These are phyloP conservation scores for Mortierella sp. DNA, from an alignment of 371 early-diverging fungal species.

Conservation along the genomic window DNA sequence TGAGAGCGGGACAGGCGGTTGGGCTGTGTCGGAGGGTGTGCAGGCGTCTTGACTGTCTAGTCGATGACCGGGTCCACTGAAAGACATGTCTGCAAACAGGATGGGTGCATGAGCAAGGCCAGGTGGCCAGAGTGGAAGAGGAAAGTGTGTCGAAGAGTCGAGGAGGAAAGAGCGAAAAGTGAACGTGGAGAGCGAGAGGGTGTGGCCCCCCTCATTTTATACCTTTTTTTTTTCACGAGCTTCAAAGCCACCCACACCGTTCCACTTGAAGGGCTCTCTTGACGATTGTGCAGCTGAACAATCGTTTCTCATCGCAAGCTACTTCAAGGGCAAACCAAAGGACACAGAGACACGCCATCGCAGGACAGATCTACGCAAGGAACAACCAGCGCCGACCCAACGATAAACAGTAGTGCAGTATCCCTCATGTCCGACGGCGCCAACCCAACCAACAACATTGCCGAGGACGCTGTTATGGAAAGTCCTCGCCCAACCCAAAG, in stretches of 20 bases:
- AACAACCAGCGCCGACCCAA: slow-evolving; percentile 1
- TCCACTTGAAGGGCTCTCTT: not conserved
- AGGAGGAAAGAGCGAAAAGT: not conserved
- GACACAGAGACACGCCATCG: too few relatives aligned
- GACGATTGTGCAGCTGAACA: not conserved
- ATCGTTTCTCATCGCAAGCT: too few relatives aligned
- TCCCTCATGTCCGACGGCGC: slow-evolving; percentile 38
- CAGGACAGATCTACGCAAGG: slow-evolving; percentile 1
- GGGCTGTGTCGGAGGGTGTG: not conserved
- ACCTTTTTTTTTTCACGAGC: slow-evolving; percentile 3
- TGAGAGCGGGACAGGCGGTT: not conserved
- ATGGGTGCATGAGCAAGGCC: not conserved
- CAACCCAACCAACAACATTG: slow-evolving; percentile 32
- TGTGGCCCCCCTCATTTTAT: too few relatives aligned
- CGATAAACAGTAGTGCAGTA: not conserved
- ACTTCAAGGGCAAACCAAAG: too few relatives aligned
- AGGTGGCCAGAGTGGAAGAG: not conserved
- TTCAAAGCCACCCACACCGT: slow-evolving; percentile 14
- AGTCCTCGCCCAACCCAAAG: slow-evolving; percentile 40
- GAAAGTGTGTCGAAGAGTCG: not conserved
- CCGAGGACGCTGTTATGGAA: slow-evolving; percentile 49
- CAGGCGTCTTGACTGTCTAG: slow-evolving; percentile 18
- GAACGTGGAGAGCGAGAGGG: not conserved
- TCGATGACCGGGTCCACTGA: slow-evolving; percentile 38
- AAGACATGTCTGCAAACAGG: slow-evolving; percentile 27